Evolutionary conservation across 306 rosid genomes (phyloP), one percentile per base, ranked within the genome.

Genomic region (Malus orientalis): DNA sequence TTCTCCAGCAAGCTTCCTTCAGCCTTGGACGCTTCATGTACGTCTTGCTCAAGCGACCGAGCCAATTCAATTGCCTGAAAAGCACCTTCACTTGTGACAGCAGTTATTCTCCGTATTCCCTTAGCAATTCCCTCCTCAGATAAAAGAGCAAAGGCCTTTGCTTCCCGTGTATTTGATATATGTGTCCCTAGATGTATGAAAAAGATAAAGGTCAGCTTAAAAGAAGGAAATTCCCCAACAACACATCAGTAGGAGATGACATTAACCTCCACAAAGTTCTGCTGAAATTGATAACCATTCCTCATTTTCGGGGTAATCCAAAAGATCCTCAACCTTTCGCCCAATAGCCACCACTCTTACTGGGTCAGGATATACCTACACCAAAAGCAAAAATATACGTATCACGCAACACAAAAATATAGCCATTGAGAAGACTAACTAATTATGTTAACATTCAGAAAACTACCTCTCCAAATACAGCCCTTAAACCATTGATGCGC

Each of bases 121-220:
- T 95, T 95, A 2, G 99, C 99, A 86, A 92, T 91, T 73, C 99
- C 97, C 86, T 95, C 99, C 87, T 92, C 97, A 30, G 99, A 91
- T 84, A 95, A 68, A 82, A 95, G 93, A 16, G 96, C 99, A 88
- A 95, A 95, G 55, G 91, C 93, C 83, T 89, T 88, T 4, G 99
- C 99, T 81, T 95, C 97, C 59, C 96, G 84, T 45, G 99, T 95
- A 82, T 95, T 95, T 64, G 89, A 85, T 86, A 95, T 79, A 83
- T 95, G 99, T 45, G 98, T 95, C 76, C 99, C 99, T 95, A 77
- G 40, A 81, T 61, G 69, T 69, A 78, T 67, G 44, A 76, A 77
- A 75, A 61, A 77, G 54, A 67, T 57, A 73, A 85, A 80, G 78
- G 62, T 70, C 64, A 73, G 44, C 36, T 74, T 49, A 84, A 78